Conservation (phyloP, 2,329 filamentous ascomycete species). For the Xylaria sp. region DNA sequence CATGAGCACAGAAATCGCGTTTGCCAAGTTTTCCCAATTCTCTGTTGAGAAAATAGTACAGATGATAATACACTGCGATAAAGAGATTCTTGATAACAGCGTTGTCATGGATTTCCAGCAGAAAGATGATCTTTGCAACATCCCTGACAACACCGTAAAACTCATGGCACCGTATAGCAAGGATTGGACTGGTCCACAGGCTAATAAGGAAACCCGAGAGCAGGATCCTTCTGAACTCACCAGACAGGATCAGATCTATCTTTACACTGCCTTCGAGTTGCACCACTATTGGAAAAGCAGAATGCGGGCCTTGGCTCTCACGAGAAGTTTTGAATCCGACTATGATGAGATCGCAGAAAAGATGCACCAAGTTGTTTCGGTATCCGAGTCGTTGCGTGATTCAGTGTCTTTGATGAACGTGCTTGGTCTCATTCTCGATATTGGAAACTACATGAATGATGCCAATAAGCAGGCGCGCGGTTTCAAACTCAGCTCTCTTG, state of each 20-base stretch:
- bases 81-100: slow-evolving; percentile 84
- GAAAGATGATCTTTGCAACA: slow-evolving; percentile 90
- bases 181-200: slow-evolving; percentile 93
- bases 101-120: slow-evolving; percentile 98
- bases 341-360: slow-evolving; percentile 92
- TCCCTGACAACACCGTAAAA: slow-evolving; percentile 90
- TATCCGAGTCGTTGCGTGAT: slow-evolving; percentile 89
- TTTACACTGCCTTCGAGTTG: slow-evolving; percentile 91
- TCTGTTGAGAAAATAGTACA: slow-evolving; percentile 86
- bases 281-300: slow-evolving; percentile 99
- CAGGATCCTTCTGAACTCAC: slow-evolving; percentile 89
- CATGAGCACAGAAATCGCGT: slow-evolving; percentile 74
- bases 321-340: slow-evolving; percentile 83
- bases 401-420: slow-evolving; percentile 96
- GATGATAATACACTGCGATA: slow-evolving; percentile 96
- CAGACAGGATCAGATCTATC: slow-evolving; percentile 92
- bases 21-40: slow-evolving; percentile 90
- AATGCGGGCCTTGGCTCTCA: slow-evolving; percentile 89
- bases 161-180: slow-evolving; percentile 94
- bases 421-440: slow-evolving; percentile 92
- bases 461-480: slow-evolving; percentile 97
- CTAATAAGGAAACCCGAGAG: slow-evolving; percentile 80
- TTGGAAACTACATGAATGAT: slow-evolving; percentile 99
- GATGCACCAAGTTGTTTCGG: slow-evolving; percentile 83
- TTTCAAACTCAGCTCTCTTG: slow-evolving; percentile 96